These are phyloP conservation scores for Diaporthe vexans DNA, from an alignment of 2,329 filamentous ascomycete genomes.

Conservation along the genomic window DNA sequence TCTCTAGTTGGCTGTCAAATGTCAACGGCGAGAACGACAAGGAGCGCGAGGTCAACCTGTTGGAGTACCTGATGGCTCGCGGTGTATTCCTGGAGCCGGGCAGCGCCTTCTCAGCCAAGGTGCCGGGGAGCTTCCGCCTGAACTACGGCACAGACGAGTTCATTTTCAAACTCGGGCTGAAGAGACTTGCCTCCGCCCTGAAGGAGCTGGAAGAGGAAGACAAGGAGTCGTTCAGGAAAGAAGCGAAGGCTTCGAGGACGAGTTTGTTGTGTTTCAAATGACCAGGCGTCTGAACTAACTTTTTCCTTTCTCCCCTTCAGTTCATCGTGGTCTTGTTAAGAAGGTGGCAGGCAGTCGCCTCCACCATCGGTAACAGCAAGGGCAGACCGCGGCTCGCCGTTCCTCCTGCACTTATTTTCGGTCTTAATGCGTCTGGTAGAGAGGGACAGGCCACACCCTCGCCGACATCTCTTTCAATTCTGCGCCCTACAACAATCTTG, in stretches of 20 bases:
- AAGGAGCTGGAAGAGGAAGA: constrained; percentile 33
- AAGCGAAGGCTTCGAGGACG: constrained; percentile 9
- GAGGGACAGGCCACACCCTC: not conserved
- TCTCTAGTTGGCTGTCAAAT: constrained; percentile 35
- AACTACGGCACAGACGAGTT: constrained; percentile 33
- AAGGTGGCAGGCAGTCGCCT: not conserved
- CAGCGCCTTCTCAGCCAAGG: constrained; percentile 31
- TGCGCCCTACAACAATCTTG: not conserved
- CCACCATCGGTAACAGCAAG: not conserved
- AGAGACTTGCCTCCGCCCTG: constrained; percentile 25
- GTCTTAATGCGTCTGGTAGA: not conserved
- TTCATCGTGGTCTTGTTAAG: not conserved
- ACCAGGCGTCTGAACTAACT: not conserved
- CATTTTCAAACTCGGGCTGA: constrained; percentile 28
- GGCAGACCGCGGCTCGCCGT: not conserved
- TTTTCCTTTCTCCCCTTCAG: not conserved
- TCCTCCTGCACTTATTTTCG: not conserved
- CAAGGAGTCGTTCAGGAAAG: constrained; percentile 4
- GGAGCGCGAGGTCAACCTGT: constrained; percentile 26
- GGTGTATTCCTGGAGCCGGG: constrained; percentile 39
- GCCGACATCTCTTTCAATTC: not conserved
- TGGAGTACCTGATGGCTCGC: constrained; percentile 33
- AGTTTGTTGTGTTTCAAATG: constrained; percentile 26
- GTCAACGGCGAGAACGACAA: constrained; percentile 27
- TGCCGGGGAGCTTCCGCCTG: constrained; percentile 32